Conservation (phyloP, 371 early-diverging fungal genomes). For the Syncephalis fuscata region DNA sequence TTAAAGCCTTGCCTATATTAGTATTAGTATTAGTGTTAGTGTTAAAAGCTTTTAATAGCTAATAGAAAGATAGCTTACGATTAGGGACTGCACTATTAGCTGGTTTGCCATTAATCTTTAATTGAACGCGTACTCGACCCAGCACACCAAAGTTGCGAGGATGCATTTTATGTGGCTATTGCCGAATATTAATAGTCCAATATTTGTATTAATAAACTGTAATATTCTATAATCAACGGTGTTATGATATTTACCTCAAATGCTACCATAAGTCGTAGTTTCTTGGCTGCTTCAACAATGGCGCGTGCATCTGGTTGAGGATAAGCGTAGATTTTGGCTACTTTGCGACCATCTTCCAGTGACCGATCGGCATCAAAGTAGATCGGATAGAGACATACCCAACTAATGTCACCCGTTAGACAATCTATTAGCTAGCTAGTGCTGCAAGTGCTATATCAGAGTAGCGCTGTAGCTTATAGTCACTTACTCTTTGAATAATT, state of each 20-base stretch:
- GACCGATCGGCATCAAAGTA: conserved; percentile 8
- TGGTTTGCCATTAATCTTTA: conserved; percentile 1
- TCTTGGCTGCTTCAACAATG: conserved; percentile 6
- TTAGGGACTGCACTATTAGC: background rate
- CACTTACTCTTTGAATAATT: background rate
- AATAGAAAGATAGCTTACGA: conserved; percentile 1
- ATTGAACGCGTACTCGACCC: conserved; percentile 6
- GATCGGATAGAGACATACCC: conserved; percentile 8
- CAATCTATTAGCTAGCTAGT: background rate
- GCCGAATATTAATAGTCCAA: background rate
- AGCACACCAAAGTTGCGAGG: conserved; percentile 6
- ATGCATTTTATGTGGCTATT: conserved; percentile 7
- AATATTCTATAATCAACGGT: background rate
- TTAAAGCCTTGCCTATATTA: conserved; percentile 6
- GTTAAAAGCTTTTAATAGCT: background rate
- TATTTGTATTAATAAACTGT: background rate
- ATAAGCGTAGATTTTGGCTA: conserved; percentile 1
- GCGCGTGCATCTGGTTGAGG: conserved; percentile 6
- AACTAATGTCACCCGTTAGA: conserved; percentile 1
- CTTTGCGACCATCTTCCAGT: conserved; percentile 7
- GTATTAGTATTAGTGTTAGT: too few relatives aligned
- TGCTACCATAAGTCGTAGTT: conserved; percentile 1
- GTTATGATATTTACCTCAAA: conserved; percentile 2
- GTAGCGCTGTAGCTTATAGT: background rate
- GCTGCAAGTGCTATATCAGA: too few relatives aligned